A percentile compares a stretch with the other conserved stretches of the same genome.
phyloP scores from a whole-genome alignment of 2,329 filamentous ascomycete species.

The Sclerotinia glacialis region DNA sequence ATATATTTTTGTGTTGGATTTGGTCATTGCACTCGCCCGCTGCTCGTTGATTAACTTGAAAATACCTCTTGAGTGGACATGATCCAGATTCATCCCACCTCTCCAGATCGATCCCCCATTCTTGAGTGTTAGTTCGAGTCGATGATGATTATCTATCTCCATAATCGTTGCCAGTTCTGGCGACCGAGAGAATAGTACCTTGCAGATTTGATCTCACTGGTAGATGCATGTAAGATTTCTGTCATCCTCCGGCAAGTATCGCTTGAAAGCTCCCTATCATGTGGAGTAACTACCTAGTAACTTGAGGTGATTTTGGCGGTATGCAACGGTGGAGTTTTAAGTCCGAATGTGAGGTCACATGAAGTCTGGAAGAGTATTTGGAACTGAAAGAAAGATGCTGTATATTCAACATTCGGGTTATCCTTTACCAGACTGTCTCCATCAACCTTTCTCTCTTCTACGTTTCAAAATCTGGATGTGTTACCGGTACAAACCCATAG shows the following conservation, averaged over 20 bases:
- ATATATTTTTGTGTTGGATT: neutral
- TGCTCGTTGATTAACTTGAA: neutral
- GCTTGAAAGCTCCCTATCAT: constrained; percentile 2
- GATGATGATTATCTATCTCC: neutral
- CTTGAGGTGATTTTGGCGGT: neutral
- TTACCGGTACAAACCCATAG: neutral
- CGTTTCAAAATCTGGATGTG: neutral
- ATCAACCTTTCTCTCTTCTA: too few relatives aligned
- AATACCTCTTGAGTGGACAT: neutral
- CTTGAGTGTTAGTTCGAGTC: neutral
- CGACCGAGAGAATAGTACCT: neutral
- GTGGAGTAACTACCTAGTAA: too few relatives aligned
- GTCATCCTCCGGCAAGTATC: constrained; percentile 10
- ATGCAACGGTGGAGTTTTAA: neutral
- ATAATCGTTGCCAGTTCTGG: neutral
- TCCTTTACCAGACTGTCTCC: neutral
- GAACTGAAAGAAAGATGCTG: neutral
- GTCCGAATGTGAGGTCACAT: neutral
- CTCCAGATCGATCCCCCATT: neutral
- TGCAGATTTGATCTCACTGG: constrained; percentile 4
- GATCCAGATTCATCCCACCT: neutral
- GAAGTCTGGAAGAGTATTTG: neutral
- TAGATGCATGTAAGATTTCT: constrained; percentile 13
- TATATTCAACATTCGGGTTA: neutral
- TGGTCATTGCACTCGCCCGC: neutral